Evolutionary conservation across 352 stramenopile genomes (phyloP).

Genomic region (Globisporangium splendens): DNA sequence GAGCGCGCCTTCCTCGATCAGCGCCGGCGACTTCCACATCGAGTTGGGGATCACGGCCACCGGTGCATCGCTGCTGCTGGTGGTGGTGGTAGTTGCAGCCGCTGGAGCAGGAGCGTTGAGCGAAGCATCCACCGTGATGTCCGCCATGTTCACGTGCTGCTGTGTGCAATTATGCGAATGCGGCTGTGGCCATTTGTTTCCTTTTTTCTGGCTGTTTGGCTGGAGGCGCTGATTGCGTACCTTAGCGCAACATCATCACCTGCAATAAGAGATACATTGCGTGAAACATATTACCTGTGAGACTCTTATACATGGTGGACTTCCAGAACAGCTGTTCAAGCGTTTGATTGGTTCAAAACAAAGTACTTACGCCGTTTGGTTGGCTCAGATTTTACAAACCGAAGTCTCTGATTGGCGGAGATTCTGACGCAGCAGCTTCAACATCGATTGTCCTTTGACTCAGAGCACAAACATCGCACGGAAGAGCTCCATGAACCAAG

Average conservation of each 20-base stretch:
- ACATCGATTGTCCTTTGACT: background rate
- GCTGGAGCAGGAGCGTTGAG: background rate
- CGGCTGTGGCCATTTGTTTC: constrained; percentile 9
- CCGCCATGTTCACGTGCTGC: background rate
- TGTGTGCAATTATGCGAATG: background rate
- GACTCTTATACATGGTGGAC: background rate
- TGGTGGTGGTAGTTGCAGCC: background rate
- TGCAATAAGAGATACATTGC: constrained; percentile 1
- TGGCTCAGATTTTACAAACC: background rate
- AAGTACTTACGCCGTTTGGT: background rate
- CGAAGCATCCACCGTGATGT: background rate
- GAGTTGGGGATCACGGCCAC: constrained; percentile 39
- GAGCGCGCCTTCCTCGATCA: constrained; percentile 84
- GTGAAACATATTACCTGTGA: background rate
- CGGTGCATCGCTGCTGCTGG: constrained; percentile 4
- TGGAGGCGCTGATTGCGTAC: background rate
- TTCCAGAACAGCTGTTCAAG: background rate
- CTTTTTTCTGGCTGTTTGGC: background rate
- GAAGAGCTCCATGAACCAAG: no score
- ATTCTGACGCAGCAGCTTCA: background rate
- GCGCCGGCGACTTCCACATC: constrained; percentile 56
- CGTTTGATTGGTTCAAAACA: background rate
- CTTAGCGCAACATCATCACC: constrained; percentile 1
- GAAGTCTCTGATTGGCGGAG: constrained; percentile 1
- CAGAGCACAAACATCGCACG: no score